Conservation (phyloP, 2,329 filamentous ascomycete genomes). For the Uncinocarpus reesii region DNA sequence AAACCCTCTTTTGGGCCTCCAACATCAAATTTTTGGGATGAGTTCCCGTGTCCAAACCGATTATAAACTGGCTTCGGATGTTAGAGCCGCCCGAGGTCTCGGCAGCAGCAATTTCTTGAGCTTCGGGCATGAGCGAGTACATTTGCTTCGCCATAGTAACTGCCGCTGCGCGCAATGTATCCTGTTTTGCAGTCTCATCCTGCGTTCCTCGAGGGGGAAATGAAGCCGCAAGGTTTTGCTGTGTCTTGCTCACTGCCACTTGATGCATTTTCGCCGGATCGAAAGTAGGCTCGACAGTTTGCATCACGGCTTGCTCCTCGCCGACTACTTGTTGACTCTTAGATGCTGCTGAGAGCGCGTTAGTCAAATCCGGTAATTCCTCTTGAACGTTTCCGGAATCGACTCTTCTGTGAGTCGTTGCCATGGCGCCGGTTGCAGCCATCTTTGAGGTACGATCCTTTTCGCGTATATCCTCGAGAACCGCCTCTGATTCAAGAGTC, state of each 20-base stretch:
- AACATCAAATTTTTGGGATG: slow-evolving; percentile 43
- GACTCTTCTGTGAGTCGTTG: slow-evolving; percentile 47
- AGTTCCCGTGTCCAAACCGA: slow-evolving; percentile 20
- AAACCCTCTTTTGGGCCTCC: slow-evolving; percentile 22
- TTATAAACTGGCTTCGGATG: slow-evolving; percentile 10
- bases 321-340: slow-evolving; percentile 45
- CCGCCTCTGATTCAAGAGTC: slow-evolving; percentile 45
- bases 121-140: slow-evolving; percentile 57
- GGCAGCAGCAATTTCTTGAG: slow-evolving; percentile 39
- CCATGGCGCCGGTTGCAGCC: slow-evolving; percentile 64
- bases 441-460: slow-evolving; percentile 54
- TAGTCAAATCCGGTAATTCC: slow-evolving; percentile 49
- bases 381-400: slow-evolving; percentile 43
- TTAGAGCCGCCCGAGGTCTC: slow-evolving; percentile 27
- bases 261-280: slow-evolving; percentile 52
- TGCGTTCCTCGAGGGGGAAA: slow-evolving; percentile 58
- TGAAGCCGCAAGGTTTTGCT: slow-evolving; percentile 64
- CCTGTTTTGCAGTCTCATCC: slow-evolving; percentile 59
- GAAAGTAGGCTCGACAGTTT: slow-evolving; percentile 27
- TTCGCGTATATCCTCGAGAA: slow-evolving; percentile 39
- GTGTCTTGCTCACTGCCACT: slow-evolving; percentile 54
- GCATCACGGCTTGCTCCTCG: slow-evolving; percentile 35
- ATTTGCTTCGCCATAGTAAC: slow-evolving; percentile 77
- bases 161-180: slow-evolving; percentile 64
- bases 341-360: slow-evolving; percentile 64